Base-by-base conservation (phyloP, 2,329 filamentous ascomycete species). In the Pseudogymnoascus sp. region DNA sequence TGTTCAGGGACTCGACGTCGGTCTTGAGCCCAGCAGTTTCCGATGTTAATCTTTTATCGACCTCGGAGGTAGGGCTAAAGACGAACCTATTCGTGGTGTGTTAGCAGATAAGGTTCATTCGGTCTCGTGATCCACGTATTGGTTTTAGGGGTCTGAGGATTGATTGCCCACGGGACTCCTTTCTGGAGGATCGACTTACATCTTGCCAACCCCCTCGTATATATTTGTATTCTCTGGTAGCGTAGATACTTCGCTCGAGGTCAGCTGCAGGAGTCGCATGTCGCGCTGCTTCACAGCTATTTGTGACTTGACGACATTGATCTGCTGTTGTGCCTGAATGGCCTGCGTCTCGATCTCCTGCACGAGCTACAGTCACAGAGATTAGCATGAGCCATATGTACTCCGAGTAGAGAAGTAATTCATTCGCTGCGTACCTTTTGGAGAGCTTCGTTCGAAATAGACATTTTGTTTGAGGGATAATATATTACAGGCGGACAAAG, bases 151-250 rank as follows among this genome's bases (percentile, higher is more conserved):
- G 51, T 34, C 28, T 34, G 51, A 19, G 16, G 34, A 43, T 61
- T 62, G 34, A 43, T 61, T 62, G 21, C 60, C 36, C 36, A 41
- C 60, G 21, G 60, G 39, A 61, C 21, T 36, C 60, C n/a, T 25
- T 31, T 31, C 10, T 16, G 37, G 43, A 31, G 41, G 19, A 14
- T 19, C 28, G 25, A 78, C 87, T 72, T 77, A 97, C 95, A 99
- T 98, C 79, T 98, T 99, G 62, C 95, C 95, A 10, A 98, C 89
- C 5, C 93, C 93, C 78, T 98, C 93, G 72, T 98, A 99, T 28
- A 96, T 85, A 34, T 88, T 88, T 0, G 92, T 95, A 60, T 88
- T 84, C 16, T 83, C 75, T 3, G 92, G 89, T 66, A 99, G 78
- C 6, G 85, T 83, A n/a, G 85, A 84, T 61, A 98, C 81, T 77